Evolutionary conservation across 352 stramenopile genomes (phyloP).

Genomic region (Hyphochytrium catenoides): DNA sequence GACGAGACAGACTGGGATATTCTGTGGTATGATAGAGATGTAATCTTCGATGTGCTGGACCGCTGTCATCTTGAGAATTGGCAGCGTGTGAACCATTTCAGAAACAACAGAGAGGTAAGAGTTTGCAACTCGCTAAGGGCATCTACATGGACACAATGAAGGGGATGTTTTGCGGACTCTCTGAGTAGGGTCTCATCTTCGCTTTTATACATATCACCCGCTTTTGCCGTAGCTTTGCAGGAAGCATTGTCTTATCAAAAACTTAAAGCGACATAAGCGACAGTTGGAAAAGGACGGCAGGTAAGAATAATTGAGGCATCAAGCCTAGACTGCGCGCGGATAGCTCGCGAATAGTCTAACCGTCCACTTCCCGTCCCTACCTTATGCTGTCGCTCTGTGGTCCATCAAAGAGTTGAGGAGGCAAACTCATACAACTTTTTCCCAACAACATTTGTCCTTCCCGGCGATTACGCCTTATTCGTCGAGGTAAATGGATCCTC

Average conservation of each 20-base stretch:
- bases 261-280: conserved; percentile 65
- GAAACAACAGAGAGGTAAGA: conserved; percentile 38
- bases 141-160: not conserved
- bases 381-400: too few species aligned
- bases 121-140: too few species aligned
- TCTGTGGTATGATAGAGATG: conserved; percentile 66
- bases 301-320: conserved; percentile 9
- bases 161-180: conserved; percentile 1
- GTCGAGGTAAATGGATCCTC: conserved; percentile 25
- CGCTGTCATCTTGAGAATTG: conserved; percentile 44
- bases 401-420: conserved; percentile 4
- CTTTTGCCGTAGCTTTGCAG: conserved; percentile 34
- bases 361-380: too few species aligned
- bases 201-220: not conserved
- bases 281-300: conserved; percentile 51
- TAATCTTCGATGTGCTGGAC: conserved; percentile 71
- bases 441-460: conserved; percentile 76
- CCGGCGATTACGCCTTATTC: conserved; percentile 77
- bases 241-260: conserved; percentile 86
- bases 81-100: conserved; percentile 74
- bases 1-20: conserved; percentile 62
- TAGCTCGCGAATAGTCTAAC: too few species aligned
- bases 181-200: not conserved
- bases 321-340: conserved; percentile 13
- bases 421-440: conserved; percentile 58